Evolutionary conservation across 805 yeast genomes (phyloP).

Genomic region (Wickerhamiella shivajii): DNA sequence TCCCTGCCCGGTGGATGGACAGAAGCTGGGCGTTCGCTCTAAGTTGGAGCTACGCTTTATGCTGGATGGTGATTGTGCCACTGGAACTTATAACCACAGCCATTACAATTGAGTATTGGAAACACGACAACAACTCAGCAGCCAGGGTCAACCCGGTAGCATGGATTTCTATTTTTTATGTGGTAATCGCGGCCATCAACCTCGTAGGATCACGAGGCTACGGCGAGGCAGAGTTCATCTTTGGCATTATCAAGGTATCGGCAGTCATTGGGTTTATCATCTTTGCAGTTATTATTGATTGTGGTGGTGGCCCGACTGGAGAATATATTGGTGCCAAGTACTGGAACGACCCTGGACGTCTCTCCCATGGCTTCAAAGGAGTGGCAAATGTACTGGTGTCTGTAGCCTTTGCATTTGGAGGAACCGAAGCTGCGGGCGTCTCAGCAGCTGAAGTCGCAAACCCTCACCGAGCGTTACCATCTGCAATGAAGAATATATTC

Average conservation of each 20-base stretch:
- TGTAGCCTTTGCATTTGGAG: conserved; percentile 49
- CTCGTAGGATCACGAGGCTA: conserved; percentile 38
- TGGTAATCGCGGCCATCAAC: conserved; percentile 32
- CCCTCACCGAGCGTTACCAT: conserved; percentile 57
- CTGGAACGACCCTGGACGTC: conserved; percentile 49
- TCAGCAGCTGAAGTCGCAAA: conserved; percentile 60
- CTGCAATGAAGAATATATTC: conserved; percentile 54
- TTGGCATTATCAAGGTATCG: conserved; percentile 38
- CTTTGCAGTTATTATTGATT: conserved; percentile 36
- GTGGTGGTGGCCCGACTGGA: conserved; percentile 46
- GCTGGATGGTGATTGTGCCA: conserved; percentile 46
- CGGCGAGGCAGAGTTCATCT: conserved; percentile 48
- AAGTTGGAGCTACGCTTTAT: conserved; percentile 51
- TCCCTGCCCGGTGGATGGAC: conserved; percentile 43
- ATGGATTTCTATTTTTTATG: conserved; percentile 39
- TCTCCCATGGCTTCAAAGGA: conserved; percentile 51
- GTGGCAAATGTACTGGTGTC: conserved; percentile 48
- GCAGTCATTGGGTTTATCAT: conserved; percentile 45
- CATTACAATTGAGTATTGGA: conserved; percentile 39
- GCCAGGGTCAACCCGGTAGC: conserved; percentile 38
- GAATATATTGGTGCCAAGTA: conserved; percentile 42
- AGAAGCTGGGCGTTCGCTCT: conserved; percentile 52
- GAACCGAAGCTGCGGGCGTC: conserved; percentile 56
- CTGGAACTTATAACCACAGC: conserved; percentile 49
- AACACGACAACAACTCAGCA: conserved; percentile 41